Base-by-base conservation (phyloP, 768 basidiomycete species). In the Fibroporia radiculosa region DNA sequence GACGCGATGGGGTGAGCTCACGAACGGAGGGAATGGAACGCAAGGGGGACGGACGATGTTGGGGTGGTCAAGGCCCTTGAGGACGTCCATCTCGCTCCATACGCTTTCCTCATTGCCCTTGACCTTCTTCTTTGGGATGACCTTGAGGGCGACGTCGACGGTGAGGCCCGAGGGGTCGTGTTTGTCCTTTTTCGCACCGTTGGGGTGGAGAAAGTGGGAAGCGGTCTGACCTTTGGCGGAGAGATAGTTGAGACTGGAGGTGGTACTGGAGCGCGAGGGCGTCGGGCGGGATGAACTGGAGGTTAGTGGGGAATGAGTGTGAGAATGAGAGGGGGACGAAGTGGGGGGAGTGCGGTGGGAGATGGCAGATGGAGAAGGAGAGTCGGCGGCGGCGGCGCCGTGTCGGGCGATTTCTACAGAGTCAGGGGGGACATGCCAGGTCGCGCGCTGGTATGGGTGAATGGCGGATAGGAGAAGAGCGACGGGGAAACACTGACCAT, bases 101-200 rank as follows among this genome's bases (percentile, higher is more conserved):
- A 98, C 92, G 42, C 78, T 80, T 34, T 70, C 75, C 60, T 93
- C 90, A 55, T 93, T 90, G 8, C 89, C 87, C 62, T 91, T 92
- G 43, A 96, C 90, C 55, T 89, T 88, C 67, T 95, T 93, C 77
- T 97, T 98, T 4, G 86, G 74, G 45, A 99, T 96, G 48, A 93
- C 77, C 67, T 96, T 96, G 53, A 86, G 66, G 4, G 88, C 89
- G 2, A 92, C 88, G 4, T 87, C 84, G 58, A 87, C 82, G 13
- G 67, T 74, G 29, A 13, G 76, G 55, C 1, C 67, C 63, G 3
- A 52, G 42, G 6, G n/a, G 48, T 50, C 49, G 52, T 8, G 54
- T 29, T 48, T 31, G n/a, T 49, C n/a, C 57, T 48, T 22, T 56
- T 29, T 41, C 51, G 41, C 18, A 60, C 59, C 26, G 62, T 59